A percentile compares a stretch with the other conserved stretches of the same genome.
Evolutionary conservation across 2,329 filamentous ascomycete genomes (phyloP).

Genomic region (Penicillium sp.): DNA sequence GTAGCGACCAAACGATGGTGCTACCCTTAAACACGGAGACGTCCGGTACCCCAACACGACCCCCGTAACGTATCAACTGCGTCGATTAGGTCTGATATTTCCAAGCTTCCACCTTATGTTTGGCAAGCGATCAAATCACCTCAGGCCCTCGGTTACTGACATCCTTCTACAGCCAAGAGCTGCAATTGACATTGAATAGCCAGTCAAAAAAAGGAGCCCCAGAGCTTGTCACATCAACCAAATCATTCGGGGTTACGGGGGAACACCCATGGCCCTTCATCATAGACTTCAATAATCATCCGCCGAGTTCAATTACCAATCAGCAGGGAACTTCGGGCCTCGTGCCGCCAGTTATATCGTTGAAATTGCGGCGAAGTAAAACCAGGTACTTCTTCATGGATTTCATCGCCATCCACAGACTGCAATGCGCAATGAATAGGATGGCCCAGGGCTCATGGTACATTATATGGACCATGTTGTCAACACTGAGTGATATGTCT

Average conservation of each 20-base stretch:
- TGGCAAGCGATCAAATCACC: not conserved
- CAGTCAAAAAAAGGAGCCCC: not conserved
- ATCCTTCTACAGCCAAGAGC: no score
- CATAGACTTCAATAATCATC: not conserved
- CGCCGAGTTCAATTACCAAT: not conserved
- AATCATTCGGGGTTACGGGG: not conserved
- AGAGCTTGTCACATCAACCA: not conserved
- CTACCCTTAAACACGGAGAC: not conserved
- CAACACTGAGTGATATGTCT: not conserved
- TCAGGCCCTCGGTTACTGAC: no score
- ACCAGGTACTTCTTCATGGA: not conserved
- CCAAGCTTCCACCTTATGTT: not conserved
- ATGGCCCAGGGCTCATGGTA: not conserved
- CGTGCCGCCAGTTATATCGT: no score
- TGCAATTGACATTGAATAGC: not conserved
- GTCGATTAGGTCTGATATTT: not conserved
- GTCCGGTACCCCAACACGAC: not conserved
- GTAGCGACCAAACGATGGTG: not conserved
- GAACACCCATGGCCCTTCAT: not conserved
- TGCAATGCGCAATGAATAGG: no score
- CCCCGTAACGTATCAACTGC: not conserved
- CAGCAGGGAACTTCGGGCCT: not conserved
- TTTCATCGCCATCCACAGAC: not conserved
- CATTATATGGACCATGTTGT: not conserved
- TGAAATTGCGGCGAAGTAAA: no score